These are phyloP conservation scores for Lepidopterella palustris DNA, from an alignment of 495 filamentous ascomycete genomes.

Conservation along the genomic window DNA sequence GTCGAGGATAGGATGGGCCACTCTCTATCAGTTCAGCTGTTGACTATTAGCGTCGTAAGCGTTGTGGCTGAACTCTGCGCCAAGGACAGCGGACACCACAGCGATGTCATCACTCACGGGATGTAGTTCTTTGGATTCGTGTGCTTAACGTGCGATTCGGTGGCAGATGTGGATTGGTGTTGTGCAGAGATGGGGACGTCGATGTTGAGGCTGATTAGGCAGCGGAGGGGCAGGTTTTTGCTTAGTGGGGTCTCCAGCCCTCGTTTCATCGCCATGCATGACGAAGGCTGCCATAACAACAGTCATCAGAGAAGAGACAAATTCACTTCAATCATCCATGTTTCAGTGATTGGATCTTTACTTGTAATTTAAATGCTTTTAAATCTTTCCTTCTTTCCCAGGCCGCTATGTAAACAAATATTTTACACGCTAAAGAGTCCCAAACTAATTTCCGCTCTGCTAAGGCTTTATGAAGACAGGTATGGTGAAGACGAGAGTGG, in stretches of 20 bases:
- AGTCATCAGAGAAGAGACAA: not conserved
- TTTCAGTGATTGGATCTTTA: not conserved
- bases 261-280: slow-evolving; percentile 1
- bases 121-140: not conserved
- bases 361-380: slow-evolving; percentile 13
- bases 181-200: slow-evolving; percentile 2
- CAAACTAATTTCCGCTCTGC: slow-evolving; percentile 21
- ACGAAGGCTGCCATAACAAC: not conserved
- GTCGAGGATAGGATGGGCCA: slow-evolving; percentile 10
- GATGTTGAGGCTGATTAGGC: slow-evolving; percentile 12
- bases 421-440: slow-evolving; percentile 21
- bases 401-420: slow-evolving; percentile 25
- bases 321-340: not conserved
- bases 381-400: slow-evolving; percentile 9
- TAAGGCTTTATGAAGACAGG: slow-evolving; percentile 12
- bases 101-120: slow-evolving; percentile 12
- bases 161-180: not conserved
- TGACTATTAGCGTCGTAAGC: slow-evolving; percentile 26
- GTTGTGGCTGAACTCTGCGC: slow-evolving; percentile 1
- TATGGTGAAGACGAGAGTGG: slow-evolving; percentile 17
- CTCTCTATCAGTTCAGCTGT: slow-evolving; percentile 22
- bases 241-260: not conserved
- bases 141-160: too few relatives aligned
- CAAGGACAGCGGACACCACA: not conserved
- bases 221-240: not conserved